A percentile compares a stretch with the other conserved stretches of the same genome.
Evolutionary conservation across 768 basidiomycete genomes (phyloP).

Genomic region (Pleurotus salmoneostramineus): DNA sequence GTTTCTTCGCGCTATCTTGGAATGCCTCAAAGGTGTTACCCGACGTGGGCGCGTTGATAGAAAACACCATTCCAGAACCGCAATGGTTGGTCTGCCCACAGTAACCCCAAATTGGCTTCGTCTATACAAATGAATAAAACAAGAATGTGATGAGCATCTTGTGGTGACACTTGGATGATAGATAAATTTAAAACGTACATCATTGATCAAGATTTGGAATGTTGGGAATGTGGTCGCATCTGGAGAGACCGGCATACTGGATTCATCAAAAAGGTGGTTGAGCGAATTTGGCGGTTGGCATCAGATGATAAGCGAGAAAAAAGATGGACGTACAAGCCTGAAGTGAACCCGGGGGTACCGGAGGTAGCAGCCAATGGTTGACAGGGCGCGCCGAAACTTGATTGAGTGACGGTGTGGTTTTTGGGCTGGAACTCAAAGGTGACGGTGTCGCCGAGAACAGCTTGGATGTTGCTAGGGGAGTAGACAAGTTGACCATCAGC

Average conservation of each 20-base stretch:
- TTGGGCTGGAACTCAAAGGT: conserved; percentile 41
- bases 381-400: conserved; percentile 35
- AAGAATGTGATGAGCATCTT: background rate
- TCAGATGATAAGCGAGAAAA: background rate
- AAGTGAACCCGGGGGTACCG: conserved; percentile 29
- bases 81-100: conserved; percentile 54
- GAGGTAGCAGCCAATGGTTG: conserved; percentile 16
- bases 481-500: conserved; percentile 29
- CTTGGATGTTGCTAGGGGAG: conserved; percentile 33
- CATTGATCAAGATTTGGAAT: conserved; percentile 38
- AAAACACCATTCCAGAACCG: conserved; percentile 58
- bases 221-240: conserved; percentile 32
- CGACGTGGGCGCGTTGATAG: conserved; percentile 43
- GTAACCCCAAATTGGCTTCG: conserved; percentile 55
- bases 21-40: conserved; percentile 54
- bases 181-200: conserved; percentile 15
- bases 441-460: conserved; percentile 38
- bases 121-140: conserved; percentile 37
- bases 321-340: conserved; percentile 36
- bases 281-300: too few species aligned
- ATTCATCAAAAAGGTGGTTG: too few species aligned
- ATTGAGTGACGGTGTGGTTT: conserved; percentile 46
- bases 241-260: conserved; percentile 34
- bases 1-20: conserved; percentile 25
- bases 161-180: too few species aligned